A percentile compares a stretch with the other conserved stretches of the same genome.
Evolutionary conservation across 306 rosid genomes (phyloP).

Genomic region (Vicia sativa): DNA sequence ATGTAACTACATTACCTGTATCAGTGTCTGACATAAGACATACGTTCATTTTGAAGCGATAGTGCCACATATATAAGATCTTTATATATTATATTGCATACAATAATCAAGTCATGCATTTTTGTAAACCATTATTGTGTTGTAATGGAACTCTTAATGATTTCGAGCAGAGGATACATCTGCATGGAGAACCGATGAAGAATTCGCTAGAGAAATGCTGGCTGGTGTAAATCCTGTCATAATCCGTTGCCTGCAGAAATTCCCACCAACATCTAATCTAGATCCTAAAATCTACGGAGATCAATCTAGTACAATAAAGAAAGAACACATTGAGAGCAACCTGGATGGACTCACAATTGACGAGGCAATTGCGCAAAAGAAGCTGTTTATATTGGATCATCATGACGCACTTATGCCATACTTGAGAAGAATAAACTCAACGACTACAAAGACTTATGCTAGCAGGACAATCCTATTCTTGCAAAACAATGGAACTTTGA

Average conservation of each 20-base stretch:
- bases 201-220: constrained; percentile 87
- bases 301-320: constrained; percentile 63
- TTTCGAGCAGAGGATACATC: constrained; percentile 63
- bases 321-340: constrained; percentile 52
- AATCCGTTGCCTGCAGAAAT: constrained; percentile 66
- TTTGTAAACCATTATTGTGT: background rate
- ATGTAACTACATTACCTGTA: background rate
- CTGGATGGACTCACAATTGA: constrained; percentile 62
- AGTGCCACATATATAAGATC: background rate
- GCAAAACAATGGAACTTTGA: constrained; percentile 69
- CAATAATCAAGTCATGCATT: background rate
- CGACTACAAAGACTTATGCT: constrained; percentile 65
- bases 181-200: constrained; percentile 89
- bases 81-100: background rate
- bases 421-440: constrained; percentile 62
- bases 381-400: constrained; percentile 69
- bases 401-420: constrained; percentile 77
- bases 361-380: constrained; percentile 62
- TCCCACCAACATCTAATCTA: constrained; percentile 77
- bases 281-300: constrained; percentile 58
- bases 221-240: constrained; percentile 80
- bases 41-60: background rate
- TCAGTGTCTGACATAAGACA: background rate
- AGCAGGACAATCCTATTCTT: constrained; percentile 71
- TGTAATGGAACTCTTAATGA: constrained; percentile 33